Percentiles rank a stretch among this genome's conserved stretches.
Evolutionary conservation across 2,329 filamentous ascomycete species (phyloP).

Genomic region (Fusarium solani-melongenae): DNA sequence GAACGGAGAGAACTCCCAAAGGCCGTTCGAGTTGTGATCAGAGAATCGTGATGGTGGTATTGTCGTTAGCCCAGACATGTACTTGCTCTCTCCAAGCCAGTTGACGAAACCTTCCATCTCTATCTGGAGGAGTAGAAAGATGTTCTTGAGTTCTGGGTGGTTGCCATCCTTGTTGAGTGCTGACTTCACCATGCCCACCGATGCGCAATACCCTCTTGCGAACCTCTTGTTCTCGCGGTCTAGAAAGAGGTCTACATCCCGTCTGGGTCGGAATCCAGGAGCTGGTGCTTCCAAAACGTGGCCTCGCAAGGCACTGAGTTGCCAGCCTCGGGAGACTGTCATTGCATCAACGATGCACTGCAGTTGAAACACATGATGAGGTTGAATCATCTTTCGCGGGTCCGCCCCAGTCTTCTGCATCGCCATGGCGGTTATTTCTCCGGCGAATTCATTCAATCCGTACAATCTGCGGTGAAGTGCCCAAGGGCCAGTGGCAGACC

Average conservation of each 20-base stretch:
- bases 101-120: constrained; percentile 21
- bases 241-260: constrained; percentile 58
- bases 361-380: constrained; percentile 61
- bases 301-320: constrained; percentile 43
- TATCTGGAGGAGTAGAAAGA: constrained; percentile 6
- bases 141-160: background rate
- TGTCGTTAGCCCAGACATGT: constrained; percentile 6
- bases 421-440: constrained; percentile 55
- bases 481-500: constrained; percentile 52
- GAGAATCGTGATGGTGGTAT: constrained; percentile 57
- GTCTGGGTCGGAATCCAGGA: constrained; percentile 48
- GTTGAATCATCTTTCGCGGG: constrained; percentile 54
- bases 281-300: constrained; percentile 52
- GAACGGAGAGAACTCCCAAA: constrained; percentile 62
- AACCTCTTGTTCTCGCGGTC: constrained; percentile 48
- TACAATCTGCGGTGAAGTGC: constrained; percentile 49
- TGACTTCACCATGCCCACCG: background rate
- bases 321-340: constrained; percentile 58
- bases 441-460: constrained; percentile 59
- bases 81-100: constrained; percentile 31
- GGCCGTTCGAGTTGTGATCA: constrained; percentile 53
- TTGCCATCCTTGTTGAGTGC: background rate
- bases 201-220: constrained; percentile 17
- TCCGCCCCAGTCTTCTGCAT: constrained; percentile 56
- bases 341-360: constrained; percentile 63